phyloP scores from a whole-genome alignment of 371 early-diverging fungal genomes.

The Funneliformis caledonium region DNA sequence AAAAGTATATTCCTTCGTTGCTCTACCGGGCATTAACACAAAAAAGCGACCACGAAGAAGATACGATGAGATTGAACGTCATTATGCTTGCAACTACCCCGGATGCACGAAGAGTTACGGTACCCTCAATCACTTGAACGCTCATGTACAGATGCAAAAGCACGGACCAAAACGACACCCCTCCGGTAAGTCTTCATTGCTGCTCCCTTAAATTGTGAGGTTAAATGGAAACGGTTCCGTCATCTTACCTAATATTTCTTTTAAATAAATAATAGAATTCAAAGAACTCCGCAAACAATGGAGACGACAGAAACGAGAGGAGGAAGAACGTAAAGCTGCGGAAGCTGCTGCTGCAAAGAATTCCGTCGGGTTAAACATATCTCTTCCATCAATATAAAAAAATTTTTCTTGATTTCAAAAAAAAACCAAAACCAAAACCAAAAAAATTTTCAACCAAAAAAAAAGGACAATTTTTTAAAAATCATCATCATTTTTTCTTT shows the following conservation, averaged over 20 bases:
- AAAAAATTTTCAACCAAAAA: background rate
- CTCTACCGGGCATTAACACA: constrained; percentile 63
- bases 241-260: background rate
- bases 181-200: constrained; percentile 42
- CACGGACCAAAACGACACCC: constrained; percentile 61
- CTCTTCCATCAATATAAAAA: constrained; percentile 23
- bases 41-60: constrained; percentile 73
- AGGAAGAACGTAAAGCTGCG: constrained; percentile 50
- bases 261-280: constrained; percentile 53
- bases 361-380: background rate
- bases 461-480: too few relatives aligned
- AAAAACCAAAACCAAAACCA: too few relatives aligned
- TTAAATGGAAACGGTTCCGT: background rate
- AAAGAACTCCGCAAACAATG: constrained; percentile 63
- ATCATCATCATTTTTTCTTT: too few relatives aligned
- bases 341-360: constrained; percentile 36
- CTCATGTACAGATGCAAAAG: constrained; percentile 74
- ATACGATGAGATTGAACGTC: constrained; percentile 73
- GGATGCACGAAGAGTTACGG: constrained; percentile 73
- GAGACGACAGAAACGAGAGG: constrained; percentile 50
- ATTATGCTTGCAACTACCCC: constrained; percentile 66
- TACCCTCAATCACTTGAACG: constrained; percentile 74
- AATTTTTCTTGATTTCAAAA: background rate
- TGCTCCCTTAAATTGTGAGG: background rate
- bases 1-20: constrained; percentile 67